phyloP scores from a whole-genome alignment of 176 grass and related monocot genomes.

The Oryza meyeriana region DNA sequence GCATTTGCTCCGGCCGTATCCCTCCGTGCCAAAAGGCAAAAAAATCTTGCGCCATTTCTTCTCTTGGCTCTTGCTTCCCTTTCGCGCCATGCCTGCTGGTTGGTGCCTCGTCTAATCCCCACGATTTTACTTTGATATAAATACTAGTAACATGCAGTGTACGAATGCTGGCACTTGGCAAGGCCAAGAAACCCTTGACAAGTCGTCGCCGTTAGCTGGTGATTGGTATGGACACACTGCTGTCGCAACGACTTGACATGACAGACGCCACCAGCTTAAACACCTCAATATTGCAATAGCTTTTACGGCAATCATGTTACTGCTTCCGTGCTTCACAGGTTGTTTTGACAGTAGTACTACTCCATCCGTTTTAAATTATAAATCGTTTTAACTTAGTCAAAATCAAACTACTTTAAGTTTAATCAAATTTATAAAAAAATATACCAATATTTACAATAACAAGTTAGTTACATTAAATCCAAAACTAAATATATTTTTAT shows the following conservation, averaged over 20 bases:
- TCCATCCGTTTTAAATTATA: too few species aligned
- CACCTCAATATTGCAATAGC: neutral
- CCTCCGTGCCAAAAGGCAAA: neutral
- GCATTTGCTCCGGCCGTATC: neutral
- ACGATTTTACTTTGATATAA: neutral
- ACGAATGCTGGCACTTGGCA: neutral
- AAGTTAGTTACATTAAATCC: too few species aligned
- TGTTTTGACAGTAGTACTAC: neutral
- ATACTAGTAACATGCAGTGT: neutral
- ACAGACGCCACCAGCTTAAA: neutral
- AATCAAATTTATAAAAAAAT: too few species aligned
- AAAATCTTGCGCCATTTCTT: neutral
- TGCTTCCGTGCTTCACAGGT: neutral
- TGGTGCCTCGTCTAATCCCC: neutral
- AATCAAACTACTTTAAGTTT: too few species aligned
- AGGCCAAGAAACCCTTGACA: neutral
- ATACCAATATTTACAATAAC: too few species aligned
- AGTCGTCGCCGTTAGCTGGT: neutral
- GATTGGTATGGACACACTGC: neutral
- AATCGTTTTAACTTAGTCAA: too few species aligned
- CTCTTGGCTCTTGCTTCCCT: constrained; percentile 3
- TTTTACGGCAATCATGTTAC: neutral
- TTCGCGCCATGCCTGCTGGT: constrained; percentile 4
- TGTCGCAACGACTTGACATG: neutral
- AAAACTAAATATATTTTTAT: too few species aligned